Conservation (phyloP, 805 yeast species). For the Candida verbasci region DNA sequence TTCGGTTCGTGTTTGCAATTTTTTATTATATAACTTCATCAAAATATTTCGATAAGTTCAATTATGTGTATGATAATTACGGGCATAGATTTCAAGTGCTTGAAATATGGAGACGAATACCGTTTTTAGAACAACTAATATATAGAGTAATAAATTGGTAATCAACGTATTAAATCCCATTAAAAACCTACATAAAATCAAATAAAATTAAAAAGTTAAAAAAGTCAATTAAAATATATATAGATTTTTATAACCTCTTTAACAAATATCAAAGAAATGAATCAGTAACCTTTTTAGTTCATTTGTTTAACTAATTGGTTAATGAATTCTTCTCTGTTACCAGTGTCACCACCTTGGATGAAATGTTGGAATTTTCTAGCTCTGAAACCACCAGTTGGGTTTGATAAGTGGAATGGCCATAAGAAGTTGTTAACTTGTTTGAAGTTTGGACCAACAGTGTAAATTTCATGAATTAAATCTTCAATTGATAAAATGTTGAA, state of each 20-base stretch:
- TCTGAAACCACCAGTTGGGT: constrained; percentile 98
- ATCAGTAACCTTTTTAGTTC: constrained; percentile 69
- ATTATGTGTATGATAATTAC: constrained; percentile 13
- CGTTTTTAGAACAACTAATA: constrained; percentile 25
- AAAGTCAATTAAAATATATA: constrained; percentile 5
- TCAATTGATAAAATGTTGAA: constrained; percentile 90
- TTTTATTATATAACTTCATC: not conserved
- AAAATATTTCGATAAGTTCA: not conserved
- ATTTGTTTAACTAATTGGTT: constrained; percentile 90
- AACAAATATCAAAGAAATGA: constrained; percentile 2
- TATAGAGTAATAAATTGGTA: constrained; percentile 13
- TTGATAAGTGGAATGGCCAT: constrained; percentile 96
- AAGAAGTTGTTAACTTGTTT: constrained; percentile 97
- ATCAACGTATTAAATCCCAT: constrained; percentile 1
- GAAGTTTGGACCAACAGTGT: constrained; percentile 97
- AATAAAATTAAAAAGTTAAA: not conserved
- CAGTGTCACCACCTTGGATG: constrained; percentile 97
- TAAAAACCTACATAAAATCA: constrained; percentile 5
- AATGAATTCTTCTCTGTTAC: constrained; percentile 96
- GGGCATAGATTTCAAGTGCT: constrained; percentile 5
- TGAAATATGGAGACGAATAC: constrained; percentile 29
- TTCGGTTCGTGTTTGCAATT: not conserved
- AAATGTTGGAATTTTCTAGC: constrained; percentile 96
- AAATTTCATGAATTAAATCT: constrained; percentile 94
- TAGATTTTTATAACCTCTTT: constrained; percentile 3